Evolutionary conservation across 2,329 filamentous ascomycete genomes (phyloP).

Genomic region (Canariomyces notabilis): DNA sequence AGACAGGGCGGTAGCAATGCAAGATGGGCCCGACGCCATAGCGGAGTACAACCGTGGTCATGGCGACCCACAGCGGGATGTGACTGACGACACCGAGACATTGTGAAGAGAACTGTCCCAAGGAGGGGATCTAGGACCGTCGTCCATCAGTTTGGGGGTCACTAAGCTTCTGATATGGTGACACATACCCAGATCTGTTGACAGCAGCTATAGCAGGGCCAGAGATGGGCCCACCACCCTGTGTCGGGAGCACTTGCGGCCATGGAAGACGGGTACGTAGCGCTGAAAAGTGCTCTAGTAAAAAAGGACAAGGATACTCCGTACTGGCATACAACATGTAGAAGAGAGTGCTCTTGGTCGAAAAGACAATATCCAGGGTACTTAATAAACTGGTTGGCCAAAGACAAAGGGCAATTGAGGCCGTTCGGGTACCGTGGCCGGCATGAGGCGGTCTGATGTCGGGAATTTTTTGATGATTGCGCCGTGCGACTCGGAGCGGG

Average conservation of each 20-base stretch:
- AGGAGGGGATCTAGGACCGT: slow-evolving; percentile 26
- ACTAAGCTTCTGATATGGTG: slow-evolving; percentile 2
- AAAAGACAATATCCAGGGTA: neutral
- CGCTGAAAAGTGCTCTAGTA: slow-evolving; percentile 1
- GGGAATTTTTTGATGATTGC: too few species aligned
- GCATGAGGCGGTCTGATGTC: neutral
- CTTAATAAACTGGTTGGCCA: neutral
- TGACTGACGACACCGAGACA: slow-evolving; percentile 31
- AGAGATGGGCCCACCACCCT: slow-evolving; percentile 16
- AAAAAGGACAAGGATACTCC: neutral
- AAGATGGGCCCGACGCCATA: slow-evolving; percentile 30
- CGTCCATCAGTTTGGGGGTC: slow-evolving; percentile 7
- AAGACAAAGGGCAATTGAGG: neutral
- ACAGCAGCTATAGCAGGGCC: slow-evolving; percentile 33
- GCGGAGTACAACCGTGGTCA: slow-evolving; percentile 28
- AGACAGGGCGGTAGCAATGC: slow-evolving; percentile 29
- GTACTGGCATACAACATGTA: too few species aligned
- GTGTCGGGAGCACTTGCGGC: neutral
- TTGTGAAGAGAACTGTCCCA: slow-evolving; percentile 28
- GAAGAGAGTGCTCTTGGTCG: too few species aligned
- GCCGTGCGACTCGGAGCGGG: too few species aligned
- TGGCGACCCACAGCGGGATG: slow-evolving; percentile 29
- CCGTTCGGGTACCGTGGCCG: neutral
- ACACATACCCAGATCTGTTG: slow-evolving; percentile 29
- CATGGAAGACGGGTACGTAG: slow-evolving; percentile 6